Evolutionary conservation across 176 grass and related monocot species (phyloP), one percentile per base, ranked within the genome.

Genomic region (Eragrostis curvula): DNA sequence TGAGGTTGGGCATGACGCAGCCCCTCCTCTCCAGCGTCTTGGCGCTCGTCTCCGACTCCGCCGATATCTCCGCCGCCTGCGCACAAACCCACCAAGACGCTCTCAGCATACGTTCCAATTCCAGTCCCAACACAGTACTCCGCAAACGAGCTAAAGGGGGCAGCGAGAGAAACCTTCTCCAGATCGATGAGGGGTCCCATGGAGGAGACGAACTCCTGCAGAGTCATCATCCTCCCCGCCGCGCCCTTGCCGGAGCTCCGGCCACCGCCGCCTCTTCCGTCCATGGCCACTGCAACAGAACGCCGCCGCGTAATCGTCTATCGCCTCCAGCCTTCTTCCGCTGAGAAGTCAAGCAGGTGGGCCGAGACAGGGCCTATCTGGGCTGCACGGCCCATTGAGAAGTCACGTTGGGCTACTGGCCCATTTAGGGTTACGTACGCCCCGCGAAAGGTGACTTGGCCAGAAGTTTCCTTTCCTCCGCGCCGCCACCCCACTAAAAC

Each of bases 181-280:
- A 98, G 75, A 60, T 98, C 93, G 68, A 98, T 98, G 27, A 98
- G 88, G 66, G 96, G 90, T 0, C 63, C 53, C 89, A 95, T 94
- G 24, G 85, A 84, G 28, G 85, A 89, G 27, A 99, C 93, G 65
- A 99, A 99, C 78, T 92, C 88, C 68, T 93, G 84, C 53, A 93
- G 83, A 23, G 79, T 83, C 67, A 90, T 40, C 79, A 66, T 78
- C 78, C 2, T 89, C 30, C 82, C 82, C 47, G 55, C 45, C 11
- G 39, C n/a, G 13, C 72, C 68, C 67, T 86, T 84, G 61, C 70
- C 40, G 48, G 65, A 71, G 83, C 55, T 68, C 69, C 76, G 46
- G 39, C 43, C 81, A 17, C 86, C 67, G 15, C 81, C 80, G 41
- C 81, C 52, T 28, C 57, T 70, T 62, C 56, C 73, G 57, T 65